Conservation (phyloP, 441 rosid genomes). For the Corymbia calophylla region DNA sequence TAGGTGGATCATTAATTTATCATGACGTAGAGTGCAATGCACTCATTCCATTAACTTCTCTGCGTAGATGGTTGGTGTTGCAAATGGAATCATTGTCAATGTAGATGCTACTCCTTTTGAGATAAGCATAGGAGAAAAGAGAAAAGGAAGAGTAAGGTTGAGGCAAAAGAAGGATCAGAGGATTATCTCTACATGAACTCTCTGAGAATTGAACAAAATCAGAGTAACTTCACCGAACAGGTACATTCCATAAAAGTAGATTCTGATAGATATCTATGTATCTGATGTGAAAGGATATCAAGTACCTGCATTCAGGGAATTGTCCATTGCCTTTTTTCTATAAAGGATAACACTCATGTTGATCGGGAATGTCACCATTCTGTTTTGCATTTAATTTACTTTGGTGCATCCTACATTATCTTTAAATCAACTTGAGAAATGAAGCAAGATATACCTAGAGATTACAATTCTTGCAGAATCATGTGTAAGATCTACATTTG, state of each 20-base stretch:
- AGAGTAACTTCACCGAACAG: not conserved
- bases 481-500: not conserved
- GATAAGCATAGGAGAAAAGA: not conserved
- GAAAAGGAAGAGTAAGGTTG: constrained; percentile 1
- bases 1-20: not conserved
- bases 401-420: not conserved
- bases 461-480: not conserved
- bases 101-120: not conserved
- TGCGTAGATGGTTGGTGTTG: not conserved
- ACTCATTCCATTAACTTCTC: not conserved
- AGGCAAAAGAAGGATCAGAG: not conserved
- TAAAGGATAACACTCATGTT: not conserved
- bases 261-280: not conserved
- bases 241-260: not conserved
- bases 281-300: not conserved
- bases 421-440: not conserved
- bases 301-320: not conserved
- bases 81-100: not conserved
- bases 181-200: not conserved
- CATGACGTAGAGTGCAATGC: not conserved
- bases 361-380: not conserved
- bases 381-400: not conserved
- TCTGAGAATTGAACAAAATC: not conserved
- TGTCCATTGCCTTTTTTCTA: not conserved
- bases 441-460: not conserved